A percentile compares a stretch with the other conserved stretches of the same genome.
Conservation (phyloP, 768 basidiomycete species). For the Rhizopogon sp. region DNA sequence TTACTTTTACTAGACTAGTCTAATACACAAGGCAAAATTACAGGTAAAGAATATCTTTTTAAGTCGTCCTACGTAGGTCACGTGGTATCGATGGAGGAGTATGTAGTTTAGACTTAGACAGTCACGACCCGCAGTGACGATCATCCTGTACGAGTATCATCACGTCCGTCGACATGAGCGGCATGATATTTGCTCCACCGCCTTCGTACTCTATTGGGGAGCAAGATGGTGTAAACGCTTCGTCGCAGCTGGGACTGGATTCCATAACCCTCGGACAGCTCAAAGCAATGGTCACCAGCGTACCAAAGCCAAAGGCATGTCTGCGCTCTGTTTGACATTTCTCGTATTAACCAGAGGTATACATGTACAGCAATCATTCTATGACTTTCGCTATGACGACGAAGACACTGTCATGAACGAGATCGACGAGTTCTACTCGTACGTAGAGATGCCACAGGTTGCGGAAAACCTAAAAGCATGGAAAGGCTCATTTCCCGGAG, state of each 20-base stretch:
- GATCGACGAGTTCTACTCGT: constrained; percentile 97
- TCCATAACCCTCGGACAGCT: constrained; percentile 82
- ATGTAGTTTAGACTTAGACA: too few species aligned
- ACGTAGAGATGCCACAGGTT: constrained; percentile 90
- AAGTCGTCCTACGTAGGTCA: neutral
- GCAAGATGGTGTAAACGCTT: constrained; percentile 25
- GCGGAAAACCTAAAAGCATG: constrained; percentile 84
- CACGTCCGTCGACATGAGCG: constrained; percentile 10
- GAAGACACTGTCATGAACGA: constrained; percentile 95
- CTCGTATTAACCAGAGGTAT: constrained; percentile 14
- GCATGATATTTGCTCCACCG: constrained; percentile 31
- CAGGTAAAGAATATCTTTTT: too few species aligned
- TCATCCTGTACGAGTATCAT: neutral
- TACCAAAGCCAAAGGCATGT: constrained; percentile 71
- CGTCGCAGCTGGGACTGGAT: constrained; percentile 47
- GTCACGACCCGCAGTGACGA: too few species aligned
- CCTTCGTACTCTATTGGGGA: constrained; percentile 20
- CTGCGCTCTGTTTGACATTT: constrained; percentile 3
- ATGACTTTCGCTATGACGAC: constrained; percentile 93
- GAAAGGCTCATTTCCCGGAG: constrained; percentile 76
- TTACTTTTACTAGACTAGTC: too few species aligned
- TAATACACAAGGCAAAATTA: too few species aligned
- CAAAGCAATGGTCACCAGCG: constrained; percentile 63
- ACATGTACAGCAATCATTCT: constrained; percentile 66
- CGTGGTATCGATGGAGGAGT: neutral